Base-by-base conservation (phyloP, 2,329 filamentous ascomycete species). In the Arthrobotrys conoides region DNA sequence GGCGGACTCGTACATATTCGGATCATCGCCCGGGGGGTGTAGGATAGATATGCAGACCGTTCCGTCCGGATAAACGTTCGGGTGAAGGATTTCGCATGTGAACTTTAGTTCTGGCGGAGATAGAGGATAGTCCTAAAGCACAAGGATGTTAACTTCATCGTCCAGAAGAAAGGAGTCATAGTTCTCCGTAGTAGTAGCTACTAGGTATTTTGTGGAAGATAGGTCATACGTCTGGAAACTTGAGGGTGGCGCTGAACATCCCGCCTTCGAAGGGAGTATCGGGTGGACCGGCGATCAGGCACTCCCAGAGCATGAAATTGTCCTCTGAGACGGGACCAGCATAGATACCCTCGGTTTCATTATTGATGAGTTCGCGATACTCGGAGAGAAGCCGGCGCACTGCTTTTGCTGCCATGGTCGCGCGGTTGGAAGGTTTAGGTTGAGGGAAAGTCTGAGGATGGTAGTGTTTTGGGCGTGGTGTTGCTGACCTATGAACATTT, bases 41-140 rank as follows among this genome's bases (percentile, higher is more conserved):
- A 98, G 90, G 86, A 98, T 98, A n/a, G 93, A 97, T 83, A 98
- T 98, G 87, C 95, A 98, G 82, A 98, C 96, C 18, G 95, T 89
- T 80, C 95, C 95, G 84, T 92, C 95, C 16, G 92, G 89, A 84
- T 98, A 98, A 66, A 98, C 94, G 84, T 99, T 99, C 0, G 96
- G 96, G 87, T 99, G 96, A 90, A 94, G 98, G 81, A 99, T 91
- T 83, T 96, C 93, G 68, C 93, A 93, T 66, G 96, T 87, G 85
- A 99, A 99, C 85, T 92, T 93, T 95, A 99, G 98, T 48, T 92
- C 94, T 8, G 96, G 96, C 79, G 96, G 96, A 82, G 94, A 92
- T 5, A 98, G 89, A n/a, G 96, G 96, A 83, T 99, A 99, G 85
- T 99, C 96, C 83, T 82, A 38, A 27, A 24, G 10, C 22, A 24